Evolutionary conservation across 805 yeast species (phyloP).

Genomic region (Wickerhamiella cacticola): DNA sequence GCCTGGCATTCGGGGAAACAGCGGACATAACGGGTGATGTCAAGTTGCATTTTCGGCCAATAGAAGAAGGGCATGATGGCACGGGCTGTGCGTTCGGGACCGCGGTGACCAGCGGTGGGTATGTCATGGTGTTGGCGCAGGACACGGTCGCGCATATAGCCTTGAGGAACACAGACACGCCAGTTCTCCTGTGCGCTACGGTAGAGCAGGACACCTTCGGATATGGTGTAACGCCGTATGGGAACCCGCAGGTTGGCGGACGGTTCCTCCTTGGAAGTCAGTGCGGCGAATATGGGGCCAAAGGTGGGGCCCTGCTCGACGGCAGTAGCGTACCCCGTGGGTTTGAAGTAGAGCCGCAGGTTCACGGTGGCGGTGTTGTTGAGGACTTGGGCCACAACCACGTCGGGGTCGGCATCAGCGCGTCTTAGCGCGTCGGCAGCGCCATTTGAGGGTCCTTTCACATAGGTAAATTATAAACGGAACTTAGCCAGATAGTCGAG

Average conservation of each 20-base stretch:
- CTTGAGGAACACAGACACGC: not conserved
- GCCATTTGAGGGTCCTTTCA: not conserved
- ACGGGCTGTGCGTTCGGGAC: not conserved
- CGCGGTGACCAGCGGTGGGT: not conserved
- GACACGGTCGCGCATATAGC: not conserved
- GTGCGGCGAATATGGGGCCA: not conserved
- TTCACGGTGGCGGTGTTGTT: too few species aligned
- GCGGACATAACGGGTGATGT: not conserved
- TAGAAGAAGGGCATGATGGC: not conserved
- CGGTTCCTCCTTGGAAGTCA: not conserved
- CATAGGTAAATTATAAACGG: not conserved
- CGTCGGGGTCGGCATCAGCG: not conserved
- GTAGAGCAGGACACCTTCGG: not conserved
- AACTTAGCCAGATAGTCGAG: not conserved
- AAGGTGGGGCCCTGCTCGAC: not conserved
- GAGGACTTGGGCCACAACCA: not conserved
- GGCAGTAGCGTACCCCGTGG: not conserved
- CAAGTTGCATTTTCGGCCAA: not conserved
- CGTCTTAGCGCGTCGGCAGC: not conserved
- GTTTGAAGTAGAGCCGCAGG: too few species aligned
- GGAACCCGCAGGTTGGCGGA: not conserved
- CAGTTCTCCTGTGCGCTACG: not conserved
- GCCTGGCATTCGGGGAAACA: not conserved
- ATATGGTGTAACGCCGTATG: not conserved
- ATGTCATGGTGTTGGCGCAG: not conserved